Base-by-base conservation (phyloP, 2,329 filamentous ascomycete genomes). In the Monilinia polystroma region DNA sequence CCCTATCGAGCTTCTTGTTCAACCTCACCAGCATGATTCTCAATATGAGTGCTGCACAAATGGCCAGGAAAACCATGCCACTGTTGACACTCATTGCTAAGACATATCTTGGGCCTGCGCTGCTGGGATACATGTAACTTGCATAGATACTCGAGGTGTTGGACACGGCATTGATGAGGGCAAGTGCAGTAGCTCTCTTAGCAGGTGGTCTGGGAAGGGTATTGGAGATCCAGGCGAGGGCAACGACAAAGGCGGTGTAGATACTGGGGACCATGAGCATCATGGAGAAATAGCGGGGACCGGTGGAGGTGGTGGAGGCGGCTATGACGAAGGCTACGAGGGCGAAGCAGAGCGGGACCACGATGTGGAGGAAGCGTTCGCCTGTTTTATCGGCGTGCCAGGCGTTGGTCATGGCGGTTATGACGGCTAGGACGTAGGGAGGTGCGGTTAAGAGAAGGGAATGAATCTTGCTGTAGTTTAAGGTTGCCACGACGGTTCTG, bases 161-260 rank as follows among this genome's bases (percentile, higher is more conserved):
- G 23, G 84, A 85, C 12, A 91, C 81, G 2, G 88, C 87, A 74
- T 94, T 94, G 77, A 93, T 91, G 69, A 89, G 87, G 0, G 90
- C 91, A 6, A 94, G 76, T 0, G 89, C 90, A 0, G 89, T 86
- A 2, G 87, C 87, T 66, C 76, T 67, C 64, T 77, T 77, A 0
- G 90, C 87, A 0, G 90, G 89, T 4, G 91, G 91, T 6, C 90
- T 85, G 0, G 90, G 90, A 63, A 94, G 82, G 1, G 87, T 89
- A 75, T 90, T 91, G 57, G 84, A 87, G 70, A 93, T 92, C 91
- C 91, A 95, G 2, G 87, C 84, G 4, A 91, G 80, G 1, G 83
- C 82, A 1, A 91, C 87, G 0, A 90, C 89, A 73, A 87, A 92
- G 58, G 85, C 84, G 1, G 84, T 83, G 73, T 90, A 90, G 3